A percentile compares a stretch with the other conserved stretches of the same genome.
These are phyloP conservation scores for Fusarium dimerum DNA, from an alignment of 2,329 filamentous ascomycete species.

Conservation along the genomic window DNA sequence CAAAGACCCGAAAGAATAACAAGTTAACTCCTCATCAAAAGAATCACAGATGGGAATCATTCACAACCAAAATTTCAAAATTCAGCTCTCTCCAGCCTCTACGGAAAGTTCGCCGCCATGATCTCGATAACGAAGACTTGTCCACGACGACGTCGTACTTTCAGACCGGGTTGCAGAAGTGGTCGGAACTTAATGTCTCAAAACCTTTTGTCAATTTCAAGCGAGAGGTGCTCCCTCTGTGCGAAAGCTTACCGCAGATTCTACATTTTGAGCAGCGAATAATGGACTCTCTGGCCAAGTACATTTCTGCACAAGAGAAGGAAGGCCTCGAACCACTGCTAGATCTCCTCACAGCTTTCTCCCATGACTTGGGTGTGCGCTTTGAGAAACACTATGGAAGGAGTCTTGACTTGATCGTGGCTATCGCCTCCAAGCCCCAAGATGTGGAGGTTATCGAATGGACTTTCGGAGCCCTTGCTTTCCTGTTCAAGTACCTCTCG, in stretches of 20 bases:
- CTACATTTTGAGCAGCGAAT: slow-evolving; percentile 88
- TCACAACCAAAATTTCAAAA: slow-evolving; percentile 85
- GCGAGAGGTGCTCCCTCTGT: slow-evolving; percentile 72
- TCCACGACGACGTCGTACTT: slow-evolving; percentile 84
- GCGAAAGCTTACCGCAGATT: slow-evolving; percentile 88
- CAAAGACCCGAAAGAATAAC: slow-evolving; percentile 70
- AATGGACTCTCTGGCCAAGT: slow-evolving; percentile 72
- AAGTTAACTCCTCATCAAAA: slow-evolving; percentile 73
- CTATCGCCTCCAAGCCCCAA: slow-evolving; percentile 74
- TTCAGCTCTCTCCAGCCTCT: slow-evolving; percentile 89
- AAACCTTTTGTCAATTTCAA: slow-evolving; percentile 77
- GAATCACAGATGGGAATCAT: slow-evolving; percentile 88
- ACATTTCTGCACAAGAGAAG: slow-evolving; percentile 76
- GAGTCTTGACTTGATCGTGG: slow-evolving; percentile 73
- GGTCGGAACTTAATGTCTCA: slow-evolving; percentile 89
- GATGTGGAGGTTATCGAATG: slow-evolving; percentile 93
- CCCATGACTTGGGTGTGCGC: slow-evolving; percentile 83
- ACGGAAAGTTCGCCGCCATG: slow-evolving; percentile 82
- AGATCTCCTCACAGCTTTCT: slow-evolving; percentile 86
- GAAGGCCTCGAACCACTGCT: slow-evolving; percentile 84
- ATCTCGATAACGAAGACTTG: slow-evolving; percentile 77
- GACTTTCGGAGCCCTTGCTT: slow-evolving; percentile 92
- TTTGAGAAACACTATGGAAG: slow-evolving; percentile 88
- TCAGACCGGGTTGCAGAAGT: slow-evolving; percentile 77
- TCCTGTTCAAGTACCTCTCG: slow-evolving; percentile 96